Evolutionary conservation across 345 rosid species (phyloP), one percentile per base, ranked within the genome.

Genomic region (Syzygium aqueum): DNA sequence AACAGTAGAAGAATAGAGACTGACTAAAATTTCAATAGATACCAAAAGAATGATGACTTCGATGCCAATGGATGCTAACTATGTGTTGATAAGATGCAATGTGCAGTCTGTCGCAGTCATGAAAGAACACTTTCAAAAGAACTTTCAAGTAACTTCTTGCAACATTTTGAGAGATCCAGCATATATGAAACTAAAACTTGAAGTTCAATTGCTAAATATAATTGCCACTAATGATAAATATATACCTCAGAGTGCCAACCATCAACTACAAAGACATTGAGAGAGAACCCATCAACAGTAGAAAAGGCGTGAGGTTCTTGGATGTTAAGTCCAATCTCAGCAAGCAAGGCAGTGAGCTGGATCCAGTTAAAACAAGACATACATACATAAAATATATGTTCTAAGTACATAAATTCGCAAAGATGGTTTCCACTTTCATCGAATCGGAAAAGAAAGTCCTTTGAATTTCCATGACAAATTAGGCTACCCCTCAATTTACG

Each of bases 231-330:
- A 27, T 83, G 85, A 25, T 40, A 84, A 85, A 65, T 86, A 61
- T 67, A 46, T 93, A 96, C 99, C 98, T 96, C 98, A 89, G 91
- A 92, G 5, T 92, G 93, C 99, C 98, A 97, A 87, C 99, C 99
- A 88, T 95, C 99, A 93, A 97, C 98, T 87, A 97, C 99, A 89
- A 97, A 96, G 85, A 96, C 98, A 88, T 97, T 98, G 33, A 96
- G 91, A 85, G 99, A 97, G 93, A 89, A 97, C 87, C 99, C 99
- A 92, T 97, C 99, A n/a, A 78, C 93, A 3, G 98, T 95, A 51
- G 99, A 97, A 92, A 97, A 97, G n/a, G 97, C 99, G 91, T 95
- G 99, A 88, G 99, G 98, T 90, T 97, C 99, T 93, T 95, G 95
- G 88, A 97, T 97, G 90, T 96, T 96, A 90, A 97, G 91, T 59